Conservation (phyloP, 805 yeast species). For the Pichia membranifaciens region DNA sequence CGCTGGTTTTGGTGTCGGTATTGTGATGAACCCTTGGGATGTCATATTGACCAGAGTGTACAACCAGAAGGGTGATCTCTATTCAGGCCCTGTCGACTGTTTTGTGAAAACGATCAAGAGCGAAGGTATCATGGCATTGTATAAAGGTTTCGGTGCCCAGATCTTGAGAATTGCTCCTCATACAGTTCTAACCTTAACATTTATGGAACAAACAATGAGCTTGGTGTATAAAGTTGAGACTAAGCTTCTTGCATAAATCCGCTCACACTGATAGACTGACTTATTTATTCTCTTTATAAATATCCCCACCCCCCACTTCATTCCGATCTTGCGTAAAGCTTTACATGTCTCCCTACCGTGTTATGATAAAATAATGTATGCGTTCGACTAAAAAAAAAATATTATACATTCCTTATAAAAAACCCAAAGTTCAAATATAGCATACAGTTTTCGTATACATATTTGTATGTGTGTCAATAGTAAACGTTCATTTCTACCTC, state of each 20-base stretch:
- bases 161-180: conserved; percentile 91
- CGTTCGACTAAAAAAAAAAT: too few relatives aligned
- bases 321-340: too few relatives aligned
- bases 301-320: too few relatives aligned
- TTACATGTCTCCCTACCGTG: too few relatives aligned
- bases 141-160: conserved; percentile 95
- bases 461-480: too few relatives aligned
- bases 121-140: conserved; percentile 85
- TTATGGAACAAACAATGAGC: conserved; percentile 93
- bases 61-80: conserved; percentile 85
- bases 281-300: not conserved
- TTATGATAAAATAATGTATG: too few relatives aligned
- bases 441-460: too few relatives aligned
- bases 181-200: conserved; percentile 80
- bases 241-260: conserved; percentile 3
- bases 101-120: conserved; percentile 68
- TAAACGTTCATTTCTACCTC: too few relatives aligned
- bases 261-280: too few relatives aligned
- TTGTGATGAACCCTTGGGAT: conserved; percentile 98
- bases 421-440: too few relatives aligned
- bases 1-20: conserved; percentile 88
- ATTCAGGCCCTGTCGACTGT: conserved; percentile 87
- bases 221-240: conserved; percentile 39
- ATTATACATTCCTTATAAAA: too few relatives aligned
- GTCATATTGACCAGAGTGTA: conserved; percentile 91